Conservation (phyloP, 805 yeast species). For the Yarrowia sp. region DNA sequence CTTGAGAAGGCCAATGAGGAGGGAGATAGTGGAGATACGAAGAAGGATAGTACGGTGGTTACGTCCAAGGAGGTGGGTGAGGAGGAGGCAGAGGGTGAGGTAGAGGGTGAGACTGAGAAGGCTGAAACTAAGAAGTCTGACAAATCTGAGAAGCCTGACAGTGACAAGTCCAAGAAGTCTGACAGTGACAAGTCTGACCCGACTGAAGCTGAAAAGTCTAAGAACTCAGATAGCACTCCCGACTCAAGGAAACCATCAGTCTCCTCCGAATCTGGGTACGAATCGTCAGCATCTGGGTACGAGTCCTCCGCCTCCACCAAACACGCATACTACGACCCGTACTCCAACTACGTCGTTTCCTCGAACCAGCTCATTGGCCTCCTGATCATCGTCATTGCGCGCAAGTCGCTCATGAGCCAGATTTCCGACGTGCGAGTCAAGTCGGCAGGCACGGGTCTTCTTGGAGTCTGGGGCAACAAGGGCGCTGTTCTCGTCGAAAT, state of each 20-base stretch:
- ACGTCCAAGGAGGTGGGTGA: neutral
- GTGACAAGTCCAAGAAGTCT: constrained; percentile 44
- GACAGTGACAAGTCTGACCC: too few species aligned
- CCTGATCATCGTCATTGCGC: constrained; percentile 56
- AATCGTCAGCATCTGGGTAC: constrained; percentile 7
- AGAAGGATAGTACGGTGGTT: neutral
- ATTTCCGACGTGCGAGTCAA: constrained; percentile 53
- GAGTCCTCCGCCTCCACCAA: constrained; percentile 7
- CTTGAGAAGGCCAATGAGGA: constrained; percentile 42
- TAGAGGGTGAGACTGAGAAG: neutral
- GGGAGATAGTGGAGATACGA: rapidly evolving
- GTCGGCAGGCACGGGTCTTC: constrained; percentile 63
- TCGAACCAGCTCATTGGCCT: constrained; percentile 62
- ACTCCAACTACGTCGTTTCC: constrained; percentile 51
- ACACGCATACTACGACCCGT: constrained; percentile 42
- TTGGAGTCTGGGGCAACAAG: constrained; percentile 67
- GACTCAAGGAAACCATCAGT: too few species aligned
- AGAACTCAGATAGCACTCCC: neutral
- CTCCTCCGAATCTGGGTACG: constrained; percentile 2
- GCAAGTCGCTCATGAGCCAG: constrained; percentile 50
- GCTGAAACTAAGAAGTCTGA: constrained; percentile 16
- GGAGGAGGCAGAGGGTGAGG: neutral
- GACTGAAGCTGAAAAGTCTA: neutral
- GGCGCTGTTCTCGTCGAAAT: constrained; percentile 62
- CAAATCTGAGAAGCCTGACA: constrained; percentile 45